phyloP scores from a whole-genome alignment of 2,329 filamentous ascomycete species.

The Exserohilum turcica region DNA sequence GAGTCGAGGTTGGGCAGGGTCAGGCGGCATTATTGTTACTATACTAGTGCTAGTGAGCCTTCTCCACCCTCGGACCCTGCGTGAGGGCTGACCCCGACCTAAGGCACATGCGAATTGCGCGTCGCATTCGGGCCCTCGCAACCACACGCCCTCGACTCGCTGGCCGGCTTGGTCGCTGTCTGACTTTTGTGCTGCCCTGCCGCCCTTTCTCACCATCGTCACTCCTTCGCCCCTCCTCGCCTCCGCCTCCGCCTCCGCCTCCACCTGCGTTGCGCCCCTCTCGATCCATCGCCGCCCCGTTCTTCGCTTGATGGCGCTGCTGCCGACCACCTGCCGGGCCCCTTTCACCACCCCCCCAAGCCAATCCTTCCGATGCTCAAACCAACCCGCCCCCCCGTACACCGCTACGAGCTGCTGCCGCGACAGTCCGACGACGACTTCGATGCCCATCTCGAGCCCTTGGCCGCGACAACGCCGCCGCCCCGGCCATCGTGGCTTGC shows the following conservation, averaged over 20 bases:
- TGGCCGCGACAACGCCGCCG: conserved; percentile 13
- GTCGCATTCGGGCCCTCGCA: conserved; percentile 2
- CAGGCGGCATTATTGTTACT: too few species aligned
- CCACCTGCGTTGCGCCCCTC: background rate
- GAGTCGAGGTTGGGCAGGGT: too few species aligned
- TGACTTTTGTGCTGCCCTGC: too few species aligned
- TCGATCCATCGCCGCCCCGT: background rate
- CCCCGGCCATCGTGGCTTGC: conserved; percentile 33
- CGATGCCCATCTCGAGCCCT: conserved; percentile 17
- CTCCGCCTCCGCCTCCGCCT: too few species aligned
- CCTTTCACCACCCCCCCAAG: conserved; percentile 10
- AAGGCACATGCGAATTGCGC: conserved; percentile 2
- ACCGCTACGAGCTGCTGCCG: conserved; percentile 44
- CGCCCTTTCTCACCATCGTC: background rate
- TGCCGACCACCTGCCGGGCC: conserved; percentile 8
- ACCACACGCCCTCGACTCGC: background rate
- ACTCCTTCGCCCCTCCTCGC: background rate
- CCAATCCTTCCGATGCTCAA: conserved; percentile 22
- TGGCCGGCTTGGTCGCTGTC: too few species aligned
- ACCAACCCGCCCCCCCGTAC: conserved; percentile 23
- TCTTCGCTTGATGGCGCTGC: conserved; percentile 14
- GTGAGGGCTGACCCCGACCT: conserved; percentile 1
- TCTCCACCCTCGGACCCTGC: conserved; percentile 6
- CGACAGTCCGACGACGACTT: conserved; percentile 37
- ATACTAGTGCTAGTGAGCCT: background rate